Base-by-base conservation (phyloP, 2,329 filamentous ascomycete species). In the Plectosphaerella plurivora region DNA sequence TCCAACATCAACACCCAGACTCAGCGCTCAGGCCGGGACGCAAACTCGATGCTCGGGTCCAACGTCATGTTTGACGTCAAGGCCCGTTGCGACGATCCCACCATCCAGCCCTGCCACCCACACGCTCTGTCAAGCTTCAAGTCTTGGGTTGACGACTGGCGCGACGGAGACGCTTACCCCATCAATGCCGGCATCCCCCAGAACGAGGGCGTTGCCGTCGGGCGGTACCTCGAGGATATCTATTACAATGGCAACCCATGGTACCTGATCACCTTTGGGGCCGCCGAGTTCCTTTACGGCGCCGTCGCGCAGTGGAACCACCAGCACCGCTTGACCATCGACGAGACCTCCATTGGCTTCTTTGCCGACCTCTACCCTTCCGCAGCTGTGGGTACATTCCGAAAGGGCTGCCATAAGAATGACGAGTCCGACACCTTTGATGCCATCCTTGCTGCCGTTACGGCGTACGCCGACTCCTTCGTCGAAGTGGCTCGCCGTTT, bases 201-300 rank as follows among this genome's bases (percentile, higher is more conserved):
- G 18, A 72, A 76, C 14, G 60, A 67, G 51, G 78, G 76, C 4
- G 68, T 73, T 36, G 69, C 70, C 12, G 57, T 73, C 8, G 74
- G 75, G n/a, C 66, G 75, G 11, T 78, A 78, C 53, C 63, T 70
- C 1, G 74, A 77, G 59, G 80, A 84, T 57, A 63, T 73, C 0
- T 84, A 83, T 60, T 78, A 75, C 55, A 73, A 72, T 47, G 80
- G 78, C 2, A 82, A 84, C 54, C 81, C 81, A 3, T 83, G 81
- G 81, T 77, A 81, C 55, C 69, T 83, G 24, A 74, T 73, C 57
- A 84, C 78, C 1, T 65, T 79, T 15, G 78, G 77, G 8, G 80
- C 79, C 3, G 81, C 80, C 7, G 81, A 84, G 60, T 76, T 79
- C 49, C 71, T 84, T 4, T 84, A 83, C 61, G 74, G 80, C 54